A percentile compares a stretch with the other conserved stretches of the same genome.
phyloP scores from a whole-genome alignment of 2,329 filamentous ascomycete species.

The Diaporthe vaccinii region DNA sequence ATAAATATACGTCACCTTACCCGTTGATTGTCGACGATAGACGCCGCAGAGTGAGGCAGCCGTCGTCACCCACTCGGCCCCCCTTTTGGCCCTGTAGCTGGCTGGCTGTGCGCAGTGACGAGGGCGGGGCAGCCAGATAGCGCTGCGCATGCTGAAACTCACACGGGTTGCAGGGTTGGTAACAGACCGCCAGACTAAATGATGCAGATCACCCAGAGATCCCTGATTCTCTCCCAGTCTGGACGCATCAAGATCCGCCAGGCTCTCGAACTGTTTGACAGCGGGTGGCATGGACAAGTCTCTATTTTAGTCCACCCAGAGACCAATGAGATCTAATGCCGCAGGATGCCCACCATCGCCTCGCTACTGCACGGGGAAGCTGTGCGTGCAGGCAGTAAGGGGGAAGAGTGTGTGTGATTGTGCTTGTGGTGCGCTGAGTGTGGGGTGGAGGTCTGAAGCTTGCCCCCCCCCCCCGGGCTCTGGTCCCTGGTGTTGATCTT shows the following conservation, averaged over 20 bases:
- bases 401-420: no score
- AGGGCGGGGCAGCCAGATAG: background rate
- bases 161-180: constrained; percentile 9
- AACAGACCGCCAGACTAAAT: constrained; percentile 29
- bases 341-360: background rate
- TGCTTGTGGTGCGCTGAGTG: background rate
- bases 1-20: constrained; percentile 16
- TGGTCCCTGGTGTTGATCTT: background rate
- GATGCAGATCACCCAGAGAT: constrained; percentile 20
- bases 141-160: constrained; percentile 21
- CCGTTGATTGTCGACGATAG: background rate
- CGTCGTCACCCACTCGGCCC: constrained; percentile 30
- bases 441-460: constrained; percentile 14
- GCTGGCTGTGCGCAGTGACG: constrained; percentile 35
- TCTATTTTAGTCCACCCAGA: background rate
- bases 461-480: constrained; percentile 16
- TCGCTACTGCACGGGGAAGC: background rate
- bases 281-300: background rate
- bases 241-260: background rate
- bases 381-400: background rate
- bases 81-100: background rate
- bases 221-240: background rate
- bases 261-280: background rate
- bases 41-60: constrained; percentile 1
- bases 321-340: background rate